A percentile compares a stretch with the other conserved stretches of the same genome.
These are phyloP conservation scores for Fusarium chuoi DNA, from an alignment of 2,329 filamentous ascomycete genomes.

Conservation along the genomic window DNA sequence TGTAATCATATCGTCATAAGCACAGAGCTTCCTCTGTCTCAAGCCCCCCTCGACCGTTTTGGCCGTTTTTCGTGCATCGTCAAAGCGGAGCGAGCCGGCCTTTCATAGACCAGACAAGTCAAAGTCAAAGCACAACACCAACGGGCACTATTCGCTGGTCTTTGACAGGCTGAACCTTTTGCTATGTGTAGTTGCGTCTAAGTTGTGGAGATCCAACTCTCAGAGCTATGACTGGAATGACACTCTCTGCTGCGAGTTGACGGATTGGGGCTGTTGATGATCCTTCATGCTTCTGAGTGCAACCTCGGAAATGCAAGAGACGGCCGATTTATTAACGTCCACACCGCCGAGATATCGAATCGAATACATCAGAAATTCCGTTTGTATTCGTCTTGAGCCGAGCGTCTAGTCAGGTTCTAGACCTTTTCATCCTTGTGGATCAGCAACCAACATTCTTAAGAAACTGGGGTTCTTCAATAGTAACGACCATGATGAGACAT, in stretches of 20 bases:
- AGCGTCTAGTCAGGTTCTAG: conserved; percentile 21
- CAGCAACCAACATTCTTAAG: conserved; percentile 21
- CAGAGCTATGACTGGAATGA: background rate
- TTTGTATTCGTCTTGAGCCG: background rate
- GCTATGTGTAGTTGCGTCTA: background rate
- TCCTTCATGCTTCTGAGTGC: conserved; percentile 4
- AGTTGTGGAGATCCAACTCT: background rate
- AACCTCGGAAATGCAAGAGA: conserved; percentile 17
- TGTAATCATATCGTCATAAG: conserved; percentile 13
- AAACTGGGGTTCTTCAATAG: conserved; percentile 20
- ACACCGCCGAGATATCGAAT: conserved; percentile 14
- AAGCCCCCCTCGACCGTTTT: background rate
- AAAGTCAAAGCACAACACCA: conserved; percentile 9
- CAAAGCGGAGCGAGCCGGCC: conserved; percentile 24
- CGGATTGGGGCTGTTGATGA: conserved; percentile 11
- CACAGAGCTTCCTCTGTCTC: conserved; percentile 1
- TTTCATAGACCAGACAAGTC: conserved; percentile 7
- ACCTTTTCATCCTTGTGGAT: conserved; percentile 22
- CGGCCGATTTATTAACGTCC: conserved; percentile 2
- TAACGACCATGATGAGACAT: conserved; percentile 11
- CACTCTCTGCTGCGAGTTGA: conserved; percentile 3
- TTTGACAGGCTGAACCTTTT: background rate
- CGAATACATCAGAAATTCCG: background rate
- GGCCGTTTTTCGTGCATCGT: background rate
- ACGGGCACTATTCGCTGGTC: conserved; percentile 22